Conservation (phyloP, 2,329 filamentous ascomycete species). For the Pleurostoma richardsiae region DNA sequence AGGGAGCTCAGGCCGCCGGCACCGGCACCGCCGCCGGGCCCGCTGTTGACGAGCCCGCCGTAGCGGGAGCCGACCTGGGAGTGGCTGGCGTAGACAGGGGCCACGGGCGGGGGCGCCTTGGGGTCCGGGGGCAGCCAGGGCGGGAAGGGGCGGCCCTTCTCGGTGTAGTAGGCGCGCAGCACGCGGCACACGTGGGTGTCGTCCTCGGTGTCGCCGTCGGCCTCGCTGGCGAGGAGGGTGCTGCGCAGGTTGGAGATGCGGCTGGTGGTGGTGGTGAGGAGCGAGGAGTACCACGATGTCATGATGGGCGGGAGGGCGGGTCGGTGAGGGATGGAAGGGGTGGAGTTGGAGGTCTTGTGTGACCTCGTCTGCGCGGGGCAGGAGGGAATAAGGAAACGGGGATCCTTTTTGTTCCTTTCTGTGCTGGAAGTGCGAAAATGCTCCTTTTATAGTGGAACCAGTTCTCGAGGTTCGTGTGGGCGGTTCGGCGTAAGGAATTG, state of each 20-base stretch:
- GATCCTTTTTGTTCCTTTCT: slow-evolving; percentile 1
- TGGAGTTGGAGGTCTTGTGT: neutral
- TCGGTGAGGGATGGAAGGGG: slow-evolving; percentile 2
- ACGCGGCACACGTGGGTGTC: slow-evolving; percentile 94
- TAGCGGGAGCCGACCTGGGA: slow-evolving; percentile 48
- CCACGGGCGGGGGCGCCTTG: slow-evolving; percentile 58
- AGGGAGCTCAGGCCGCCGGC: slow-evolving; percentile 46
- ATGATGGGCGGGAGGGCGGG: slow-evolving; percentile 38
- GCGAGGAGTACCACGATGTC: slow-evolving; percentile 78
- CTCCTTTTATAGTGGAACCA: too few species aligned
- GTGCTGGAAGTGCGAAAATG: neutral
- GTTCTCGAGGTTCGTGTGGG: too few species aligned
- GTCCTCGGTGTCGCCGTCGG: slow-evolving; percentile 73
- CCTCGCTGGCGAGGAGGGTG: slow-evolving; percentile 62
- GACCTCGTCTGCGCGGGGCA: too few species aligned
- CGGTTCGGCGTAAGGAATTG: too few species aligned
- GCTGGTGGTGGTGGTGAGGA: slow-evolving; percentile 60
- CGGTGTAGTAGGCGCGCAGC: slow-evolving; percentile 85
- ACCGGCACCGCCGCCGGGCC: slow-evolving; percentile 17
- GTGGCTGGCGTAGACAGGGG: slow-evolving; percentile 47
- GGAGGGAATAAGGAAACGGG: too few species aligned
- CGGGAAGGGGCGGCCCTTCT: slow-evolving; percentile 78
- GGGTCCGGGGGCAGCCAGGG: slow-evolving; percentile 87
- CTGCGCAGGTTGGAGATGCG: slow-evolving; percentile 62
- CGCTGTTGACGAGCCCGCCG: slow-evolving; percentile 34